These are phyloP conservation scores for Xylariales sp. DNA, from an alignment of 2,329 filamentous ascomycete genomes.

Conservation along the genomic window DNA sequence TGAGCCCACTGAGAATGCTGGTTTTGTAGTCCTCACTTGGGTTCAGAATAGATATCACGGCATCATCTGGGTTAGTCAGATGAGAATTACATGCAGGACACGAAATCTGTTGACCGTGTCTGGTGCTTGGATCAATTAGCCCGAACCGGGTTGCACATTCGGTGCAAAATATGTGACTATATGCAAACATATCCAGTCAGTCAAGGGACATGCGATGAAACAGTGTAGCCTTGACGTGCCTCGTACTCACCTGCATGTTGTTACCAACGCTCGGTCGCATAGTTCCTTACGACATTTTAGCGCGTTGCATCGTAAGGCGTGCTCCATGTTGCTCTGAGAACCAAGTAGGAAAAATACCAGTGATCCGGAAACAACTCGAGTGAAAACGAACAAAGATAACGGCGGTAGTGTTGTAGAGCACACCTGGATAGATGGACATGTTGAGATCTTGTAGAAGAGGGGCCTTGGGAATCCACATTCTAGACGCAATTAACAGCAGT, in stretches of 20 bases:
- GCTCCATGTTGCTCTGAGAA: constrained; percentile 58
- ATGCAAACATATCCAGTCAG: background rate
- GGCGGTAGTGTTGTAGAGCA: too few relatives aligned
- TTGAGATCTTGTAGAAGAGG: too few relatives aligned
- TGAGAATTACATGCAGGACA: constrained; percentile 75
- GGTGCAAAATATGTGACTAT: constrained; percentile 80
- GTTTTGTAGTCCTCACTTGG: constrained; percentile 89
- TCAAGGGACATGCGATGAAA: background rate
- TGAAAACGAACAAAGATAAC: too few relatives aligned
- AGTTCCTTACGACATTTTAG: constrained; percentile 71
- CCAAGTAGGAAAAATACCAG: too few relatives aligned
- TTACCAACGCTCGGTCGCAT: constrained; percentile 71
- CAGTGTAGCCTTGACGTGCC: constrained; percentile 7
- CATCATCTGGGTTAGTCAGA: constrained; percentile 70
- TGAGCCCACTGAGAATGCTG: constrained; percentile 76
- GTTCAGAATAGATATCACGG: constrained; percentile 65
- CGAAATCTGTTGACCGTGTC: constrained; percentile 41
- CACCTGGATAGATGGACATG: too few relatives aligned
- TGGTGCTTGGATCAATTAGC: constrained; percentile 44
- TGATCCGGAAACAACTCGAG: too few relatives aligned
- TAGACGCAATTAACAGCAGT: too few relatives aligned
- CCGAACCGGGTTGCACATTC: constrained; percentile 65
- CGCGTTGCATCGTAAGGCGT: constrained; percentile 72
- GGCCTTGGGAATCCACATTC: too few relatives aligned
- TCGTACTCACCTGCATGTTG: constrained; percentile 69